Evolutionary conservation across 2,329 filamentous ascomycete genomes (phyloP), one percentile per base, ranked within the genome.

Genomic region (Stylonectria norvegica): DNA sequence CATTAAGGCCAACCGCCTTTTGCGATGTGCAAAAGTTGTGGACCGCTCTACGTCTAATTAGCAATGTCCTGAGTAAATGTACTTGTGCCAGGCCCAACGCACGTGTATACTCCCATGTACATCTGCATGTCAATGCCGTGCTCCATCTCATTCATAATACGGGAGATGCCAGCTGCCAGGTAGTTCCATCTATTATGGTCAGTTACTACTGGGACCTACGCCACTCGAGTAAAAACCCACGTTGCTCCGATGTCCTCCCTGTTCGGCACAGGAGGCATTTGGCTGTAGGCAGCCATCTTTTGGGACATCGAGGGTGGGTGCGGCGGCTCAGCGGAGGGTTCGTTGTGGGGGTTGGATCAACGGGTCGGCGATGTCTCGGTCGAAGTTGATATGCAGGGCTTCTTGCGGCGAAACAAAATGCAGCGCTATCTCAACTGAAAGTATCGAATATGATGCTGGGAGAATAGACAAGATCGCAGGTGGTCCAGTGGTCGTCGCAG

Each of bases 21-120:
- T 97, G 93, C 17, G 93, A 95, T 41, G 93, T 98, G 66, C 93
- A 98, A 67, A 98, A 98, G 71, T 98, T 96, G 71, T 98, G 93
- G 35, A 98, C 93, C 46, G 90, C 89, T 38, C 77, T 90, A 63
- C 40, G 35, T 32, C 32, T 27, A 15, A 58, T 78, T 52, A 78
- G 68, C 29, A 38, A 38, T 4, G 19, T 15, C 36, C 16, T 17
- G 15, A 22, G 30, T 28, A 25, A 30, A 10, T 5, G n/a, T n/a
- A n/a, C n/a, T n/a, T n/a, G n/a, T n/a, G n/a, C n/a, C n/a, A n/a
- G n/a, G n/a, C n/a, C 40, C 38, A 23, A 55, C 57, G 37, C 62
- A 89, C 85, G 91, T 96, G 69, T 97, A 97, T 45, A 96, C 82
- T 41, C 87, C 89, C 91, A 97, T 96, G 69, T 97, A 97, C 75